Evolutionary conservation across 805 yeast species (phyloP), one percentile per base, ranked within the genome.

Genomic region (Danielia reshetovae): DNA sequence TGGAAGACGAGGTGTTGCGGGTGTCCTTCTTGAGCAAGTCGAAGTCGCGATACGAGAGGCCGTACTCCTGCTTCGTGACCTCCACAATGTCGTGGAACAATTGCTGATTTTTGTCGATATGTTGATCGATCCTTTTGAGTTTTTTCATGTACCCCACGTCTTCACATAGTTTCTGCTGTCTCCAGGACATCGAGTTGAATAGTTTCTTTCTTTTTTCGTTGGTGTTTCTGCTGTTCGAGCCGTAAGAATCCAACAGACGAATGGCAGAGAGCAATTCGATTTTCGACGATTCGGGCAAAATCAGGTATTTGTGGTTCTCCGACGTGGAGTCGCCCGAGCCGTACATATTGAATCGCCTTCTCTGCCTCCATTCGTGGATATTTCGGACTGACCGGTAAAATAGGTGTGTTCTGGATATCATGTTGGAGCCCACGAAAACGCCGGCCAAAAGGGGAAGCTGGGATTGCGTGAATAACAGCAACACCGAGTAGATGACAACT

Each of bases 131-230:
- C 6, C 49, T 43, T 12, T 64, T 55, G 32, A 85, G 55, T 45
- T 83, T 78, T 14, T 63, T 57, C 18, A 70, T 42, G 60, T 84
- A 79, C 0, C 81, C 80, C 1, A 74, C 65, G 16, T 68, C 58
- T 8, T 62, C 65, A 16, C 78, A 77, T 21, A 76, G 52, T 10
- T 66, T 58, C 49, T 79, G 85, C 43, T 80, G 86, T 34, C 73
- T 59, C 65, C 73, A 66, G 4, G 72, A 52, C 72, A 81, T 62
- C 44, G 65, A 46, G 41, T 68, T 69, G 53, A 65, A 70, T 24
- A 70, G 50, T 14, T 58, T 54, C 18, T 70, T 55, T 32, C 74
- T 62, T 30, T 70, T 54, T 30, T 71, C 72, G 40, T 74, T 77
- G 67, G 71, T 58, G 3, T 53, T 53, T 25, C 61, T 57, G 4